A percentile compares a stretch with the other conserved stretches of the same genome.
Conservation (phyloP, 805 yeast genomes). For the Candida ficus region DNA sequence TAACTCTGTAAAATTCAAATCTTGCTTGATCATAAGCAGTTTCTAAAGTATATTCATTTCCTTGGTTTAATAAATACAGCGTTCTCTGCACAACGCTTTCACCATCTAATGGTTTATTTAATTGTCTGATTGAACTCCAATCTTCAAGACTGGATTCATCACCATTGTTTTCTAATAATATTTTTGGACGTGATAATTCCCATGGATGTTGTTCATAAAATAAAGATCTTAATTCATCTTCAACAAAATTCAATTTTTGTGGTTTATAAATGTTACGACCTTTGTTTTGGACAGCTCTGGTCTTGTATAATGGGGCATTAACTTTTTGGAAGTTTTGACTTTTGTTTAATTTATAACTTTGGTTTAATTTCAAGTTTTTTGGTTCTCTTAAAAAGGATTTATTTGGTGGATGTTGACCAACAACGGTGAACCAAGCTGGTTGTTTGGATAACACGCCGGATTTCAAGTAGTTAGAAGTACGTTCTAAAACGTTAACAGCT, state of each 20-base stretch:
- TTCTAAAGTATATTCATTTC: constrained; percentile 27
- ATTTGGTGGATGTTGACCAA: constrained; percentile 78
- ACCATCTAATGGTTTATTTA: constrained; percentile 75
- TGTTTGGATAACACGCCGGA: constrained; percentile 64
- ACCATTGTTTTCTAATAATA: constrained; percentile 70
- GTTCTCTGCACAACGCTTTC: constrained; percentile 82
- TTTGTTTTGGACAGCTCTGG: constrained; percentile 20
- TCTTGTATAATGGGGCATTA: constrained; percentile 26
- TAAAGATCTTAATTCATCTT: constrained; percentile 76
- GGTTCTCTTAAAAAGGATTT: constrained; percentile 40
- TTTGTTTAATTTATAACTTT: constrained; percentile 11
- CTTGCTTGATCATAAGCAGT: constrained; percentile 84
- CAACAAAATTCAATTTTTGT: constrained; percentile 29
- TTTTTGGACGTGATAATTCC: constrained; percentile 91
- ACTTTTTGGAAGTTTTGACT: constrained; percentile 1
- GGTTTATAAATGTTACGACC: constrained; percentile 14
- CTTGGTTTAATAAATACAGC: constrained; percentile 43
- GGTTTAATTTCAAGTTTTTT: constrained; percentile 13
- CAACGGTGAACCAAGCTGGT: constrained; percentile 89
- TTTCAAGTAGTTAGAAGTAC: constrained; percentile 70
- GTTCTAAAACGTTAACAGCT: constrained; percentile 72
- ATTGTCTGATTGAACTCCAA: constrained; percentile 78
- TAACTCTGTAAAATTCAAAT: constrained; percentile 78
- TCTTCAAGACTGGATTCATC: constrained; percentile 49
- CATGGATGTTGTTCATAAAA: constrained; percentile 96